A percentile compares a stretch with the other conserved stretches of the same genome.
Conservation (phyloP, 148 eudicot genomes). For the Limonium bicolor region DNA sequence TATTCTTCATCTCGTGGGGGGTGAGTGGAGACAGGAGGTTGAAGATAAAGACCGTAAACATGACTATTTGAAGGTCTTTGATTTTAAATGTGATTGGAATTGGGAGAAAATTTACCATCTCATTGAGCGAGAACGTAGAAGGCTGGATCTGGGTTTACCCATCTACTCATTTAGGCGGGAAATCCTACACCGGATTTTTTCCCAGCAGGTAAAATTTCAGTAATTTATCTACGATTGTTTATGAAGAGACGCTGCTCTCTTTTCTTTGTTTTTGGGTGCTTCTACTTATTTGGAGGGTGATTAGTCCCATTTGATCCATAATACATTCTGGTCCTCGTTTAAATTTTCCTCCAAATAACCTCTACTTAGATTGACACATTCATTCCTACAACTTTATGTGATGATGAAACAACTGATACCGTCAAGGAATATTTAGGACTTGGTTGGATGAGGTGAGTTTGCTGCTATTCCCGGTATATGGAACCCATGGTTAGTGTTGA, state of each 20-base stretch:
- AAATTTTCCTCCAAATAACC: too few relatives aligned
- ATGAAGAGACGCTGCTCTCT: background rate
- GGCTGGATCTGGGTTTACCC: conserved; percentile 43
- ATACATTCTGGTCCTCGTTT: too few relatives aligned
- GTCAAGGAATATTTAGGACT: too few relatives aligned
- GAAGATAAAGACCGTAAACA: conserved; percentile 1
- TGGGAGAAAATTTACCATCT: conserved; percentile 26
- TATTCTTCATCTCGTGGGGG: conserved; percentile 22
- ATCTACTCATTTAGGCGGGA: conserved; percentile 40
- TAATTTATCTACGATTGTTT: background rate
- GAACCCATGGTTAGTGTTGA: too few relatives aligned
- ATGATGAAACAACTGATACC: too few relatives aligned
- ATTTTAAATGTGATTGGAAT: conserved; percentile 7
- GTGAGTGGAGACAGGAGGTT: background rate
- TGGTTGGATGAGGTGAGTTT: too few relatives aligned
- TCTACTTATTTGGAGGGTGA: too few relatives aligned
- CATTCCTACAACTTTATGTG: too few relatives aligned
- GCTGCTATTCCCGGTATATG: too few relatives aligned
- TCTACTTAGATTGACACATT: too few relatives aligned
- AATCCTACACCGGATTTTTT: conserved; percentile 18
- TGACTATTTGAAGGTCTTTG: conserved; percentile 13
- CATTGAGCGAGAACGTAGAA: conserved; percentile 33
- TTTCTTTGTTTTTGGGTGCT: background rate
- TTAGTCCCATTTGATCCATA: too few relatives aligned
- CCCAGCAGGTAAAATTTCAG: conserved; percentile 29